Evolutionary conservation across 2,329 filamentous ascomycete species (phyloP), one percentile per base, ranked within the genome.

Genomic region (Curvularia sp.): DNA sequence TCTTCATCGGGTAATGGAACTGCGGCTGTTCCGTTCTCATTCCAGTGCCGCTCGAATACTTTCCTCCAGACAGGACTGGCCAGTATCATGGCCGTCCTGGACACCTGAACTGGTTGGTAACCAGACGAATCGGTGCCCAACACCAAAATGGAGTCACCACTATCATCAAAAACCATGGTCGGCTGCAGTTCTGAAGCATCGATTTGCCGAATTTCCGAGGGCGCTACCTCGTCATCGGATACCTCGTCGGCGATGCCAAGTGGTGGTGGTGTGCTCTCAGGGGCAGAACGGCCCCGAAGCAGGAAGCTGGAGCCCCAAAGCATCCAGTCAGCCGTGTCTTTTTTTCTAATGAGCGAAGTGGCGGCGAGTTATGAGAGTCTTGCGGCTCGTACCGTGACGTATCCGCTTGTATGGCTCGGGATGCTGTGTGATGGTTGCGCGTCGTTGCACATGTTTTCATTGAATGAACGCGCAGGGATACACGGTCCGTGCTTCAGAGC

Each of bases 11-110:
- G 73, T 13, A 75, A 62, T 3, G 62, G 56, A 26, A 77, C 58
- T 49, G 73, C 66, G n/a, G 54, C 54, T 5, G 53, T 49, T 9
- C 54, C 42, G 39, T 62, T 62, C 39, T 65, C 62, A 4, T 41
- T 52, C 48, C 50, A 67, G 22, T 52, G 53, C 7, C 46, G 54
- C 33, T 55, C 52, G 22, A 69, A 60, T 62, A 69, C 69, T 6
- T 55, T 58, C 24, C 59, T 60, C 66, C 66, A 70, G 5, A 66
- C 60, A 4, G 64, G 60, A 49, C 68, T 68, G 12, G 60, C 69
- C 3, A 60, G 49, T n/a, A 52, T 53, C 52, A 70, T 61, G 10
- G 42, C 56, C 5, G 52, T 49, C 33, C 53, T 53, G 8, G 65
- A 67, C 4, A 58, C 61, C 31, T 53, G 46, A 38, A 67, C 64